Evolutionary conservation across 495 filamentous ascomycete species (phyloP).

Genomic region (Lepidopterella palustris): DNA sequence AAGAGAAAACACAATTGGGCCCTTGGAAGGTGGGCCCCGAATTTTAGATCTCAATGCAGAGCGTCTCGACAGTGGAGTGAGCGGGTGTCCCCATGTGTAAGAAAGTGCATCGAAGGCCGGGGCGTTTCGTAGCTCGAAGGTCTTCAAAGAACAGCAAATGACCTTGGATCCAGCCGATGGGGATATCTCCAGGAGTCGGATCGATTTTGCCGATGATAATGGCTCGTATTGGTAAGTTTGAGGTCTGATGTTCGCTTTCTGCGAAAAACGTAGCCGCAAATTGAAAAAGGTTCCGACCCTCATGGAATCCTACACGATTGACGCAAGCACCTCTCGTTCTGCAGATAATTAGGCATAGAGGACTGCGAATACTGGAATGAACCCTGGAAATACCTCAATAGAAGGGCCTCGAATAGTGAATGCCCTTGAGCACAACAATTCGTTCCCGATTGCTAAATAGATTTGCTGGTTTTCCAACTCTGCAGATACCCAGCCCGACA

Average conservation of each 20-base stretch:
- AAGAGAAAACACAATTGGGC: not conserved
- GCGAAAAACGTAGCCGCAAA: not conserved
- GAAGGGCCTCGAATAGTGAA: no score
- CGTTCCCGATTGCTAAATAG: no score
- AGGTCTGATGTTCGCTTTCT: not conserved
- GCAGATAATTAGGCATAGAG: no score
- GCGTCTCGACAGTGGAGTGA: not conserved
- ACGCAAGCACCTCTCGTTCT: no score
- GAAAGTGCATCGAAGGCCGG: slow-evolving; percentile 11
- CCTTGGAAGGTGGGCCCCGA: not conserved
- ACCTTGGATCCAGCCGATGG: slow-evolving; percentile 4
- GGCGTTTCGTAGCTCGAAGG: slow-evolving; percentile 14
- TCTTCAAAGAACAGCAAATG: slow-evolving; percentile 13
- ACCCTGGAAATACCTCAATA: no score
- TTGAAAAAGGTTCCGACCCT: not conserved
- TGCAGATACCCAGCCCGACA: no score
- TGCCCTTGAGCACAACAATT: no score
- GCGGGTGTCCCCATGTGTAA: slow-evolving; percentile 20
- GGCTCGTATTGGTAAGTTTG: slow-evolving; percentile 15
- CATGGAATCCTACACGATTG: not conserved
- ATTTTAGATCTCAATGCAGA: not conserved
- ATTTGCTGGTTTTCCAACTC: no score
- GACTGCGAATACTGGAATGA: no score
- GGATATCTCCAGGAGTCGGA: slow-evolving; percentile 15
- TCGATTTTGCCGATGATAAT: slow-evolving; percentile 12